Conservation (phyloP, 2,329 filamentous ascomycete genomes). For the Penicillium sp. region DNA sequence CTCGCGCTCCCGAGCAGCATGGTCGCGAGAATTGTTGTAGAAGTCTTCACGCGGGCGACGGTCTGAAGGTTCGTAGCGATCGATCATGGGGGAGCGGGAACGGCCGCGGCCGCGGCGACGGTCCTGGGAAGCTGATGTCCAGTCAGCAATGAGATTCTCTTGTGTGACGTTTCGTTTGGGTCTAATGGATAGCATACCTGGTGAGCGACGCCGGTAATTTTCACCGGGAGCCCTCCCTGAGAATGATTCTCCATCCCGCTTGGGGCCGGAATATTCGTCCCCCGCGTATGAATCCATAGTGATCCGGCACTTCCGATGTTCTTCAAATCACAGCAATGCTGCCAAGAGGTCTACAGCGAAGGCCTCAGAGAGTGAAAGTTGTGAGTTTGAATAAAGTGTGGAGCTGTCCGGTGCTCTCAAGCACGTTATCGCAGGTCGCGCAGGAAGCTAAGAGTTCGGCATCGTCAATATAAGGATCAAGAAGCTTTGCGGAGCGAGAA, state of each 20-base stretch:
- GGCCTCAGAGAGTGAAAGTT: background rate
- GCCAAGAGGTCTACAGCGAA: background rate
- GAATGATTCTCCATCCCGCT: conserved; percentile 42
- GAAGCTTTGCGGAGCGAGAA: conserved; percentile 21
- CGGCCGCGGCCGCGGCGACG: conserved; percentile 48
- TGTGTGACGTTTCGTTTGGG: background rate
- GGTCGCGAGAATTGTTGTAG: conserved; percentile 46
- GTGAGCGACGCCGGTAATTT: conserved; percentile 47
- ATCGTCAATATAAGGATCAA: conserved; percentile 40
- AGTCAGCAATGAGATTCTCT: background rate
- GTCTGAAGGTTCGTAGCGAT: conserved; percentile 61
- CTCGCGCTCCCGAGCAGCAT: conserved; percentile 53
- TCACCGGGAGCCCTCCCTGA: conserved; percentile 35
- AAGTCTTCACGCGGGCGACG: conserved; percentile 58
- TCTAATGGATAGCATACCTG: conserved; percentile 36
- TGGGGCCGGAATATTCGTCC: conserved; percentile 46
- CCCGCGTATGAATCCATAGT: conserved; percentile 49
- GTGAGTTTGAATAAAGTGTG: background rate
- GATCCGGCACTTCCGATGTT: background rate
- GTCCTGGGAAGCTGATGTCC: conserved; percentile 38
- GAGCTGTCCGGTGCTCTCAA: background rate
- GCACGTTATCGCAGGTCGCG: conserved; percentile 8
- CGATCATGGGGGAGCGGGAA: conserved; percentile 63
- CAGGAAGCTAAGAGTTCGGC: conserved; percentile 35
- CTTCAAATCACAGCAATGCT: conserved; percentile 4